phyloP scores from a whole-genome alignment of 1,284 basidiomycete species.

The Cerioporus squamosus region DNA sequence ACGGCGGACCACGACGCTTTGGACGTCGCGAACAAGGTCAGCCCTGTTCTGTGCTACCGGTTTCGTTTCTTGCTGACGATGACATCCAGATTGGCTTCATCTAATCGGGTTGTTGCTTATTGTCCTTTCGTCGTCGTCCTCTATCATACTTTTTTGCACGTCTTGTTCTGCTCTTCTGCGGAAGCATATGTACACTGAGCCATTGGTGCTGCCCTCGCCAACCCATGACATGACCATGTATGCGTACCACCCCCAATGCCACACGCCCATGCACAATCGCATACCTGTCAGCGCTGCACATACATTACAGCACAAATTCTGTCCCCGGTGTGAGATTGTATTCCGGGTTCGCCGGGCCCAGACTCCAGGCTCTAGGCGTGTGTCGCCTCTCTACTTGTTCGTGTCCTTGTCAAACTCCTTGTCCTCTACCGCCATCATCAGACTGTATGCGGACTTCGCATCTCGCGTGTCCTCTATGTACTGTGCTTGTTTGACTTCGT shows the following conservation, averaged over 20 bases:
- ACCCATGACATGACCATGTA: constrained; percentile 26
- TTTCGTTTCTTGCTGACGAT: background rate
- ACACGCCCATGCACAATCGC: no score
- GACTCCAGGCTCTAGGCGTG: no score
- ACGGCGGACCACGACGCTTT: constrained; percentile 96
- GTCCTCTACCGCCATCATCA: no score
- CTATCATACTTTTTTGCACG: constrained; percentile 4
- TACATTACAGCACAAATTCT: no score
- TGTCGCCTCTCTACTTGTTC: no score
- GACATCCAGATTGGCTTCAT: constrained; percentile 90
- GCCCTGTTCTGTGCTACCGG: constrained; percentile 28
- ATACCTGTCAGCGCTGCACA: no score
- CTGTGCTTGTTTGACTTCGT: background rate
- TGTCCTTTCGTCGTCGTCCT: constrained; percentile 16
- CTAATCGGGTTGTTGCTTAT: constrained; percentile 40
- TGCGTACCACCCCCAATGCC: constrained; percentile 20
- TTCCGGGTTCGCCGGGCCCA: no score
- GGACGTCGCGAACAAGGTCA: constrained; percentile 98
- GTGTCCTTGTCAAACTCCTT: no score
- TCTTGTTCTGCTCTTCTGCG: no score
- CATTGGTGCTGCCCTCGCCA: constrained; percentile 22
- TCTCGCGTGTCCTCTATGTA: no score
- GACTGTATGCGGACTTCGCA: no score
- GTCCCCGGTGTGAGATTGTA: no score
- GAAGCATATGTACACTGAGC: constrained; percentile 27